Base-by-base conservation (phyloP, 306 rosid species). In the Notholithocarpus densiflorus region DNA sequence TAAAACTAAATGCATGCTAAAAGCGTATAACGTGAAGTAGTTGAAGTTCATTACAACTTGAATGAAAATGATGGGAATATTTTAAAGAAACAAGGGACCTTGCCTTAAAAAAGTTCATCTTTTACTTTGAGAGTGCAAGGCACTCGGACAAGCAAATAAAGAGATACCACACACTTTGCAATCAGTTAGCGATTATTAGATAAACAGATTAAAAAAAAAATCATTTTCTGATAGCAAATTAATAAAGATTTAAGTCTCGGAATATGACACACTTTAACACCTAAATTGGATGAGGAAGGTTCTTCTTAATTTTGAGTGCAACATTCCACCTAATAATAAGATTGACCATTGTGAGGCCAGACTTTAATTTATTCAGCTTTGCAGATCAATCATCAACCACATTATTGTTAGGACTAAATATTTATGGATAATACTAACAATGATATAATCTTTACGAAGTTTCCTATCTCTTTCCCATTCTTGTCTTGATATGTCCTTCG, bases 261-360 rank as follows among this genome's bases (percentile, higher is more conserved):
- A 24, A 21, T 37, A 40, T 75, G 71, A 75, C 68, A 75, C 68
- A 29, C 59, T 53, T 62, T 15, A 31, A 66, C 65, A n/a, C 55
- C 40, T 52, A 2, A 6, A 21, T 53, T 34, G 20, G 21, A 68
- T 8, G 19, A 20, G 59, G 24, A 18, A 6, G 12, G 3, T 59
- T 56, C 11, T 57, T 40, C 34, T 70, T 56, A 29, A 4, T 4
- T 29, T 11, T 43, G 71, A 78, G 31, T 70, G 60, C 59, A 78
- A 78, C 76, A 64, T 78, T 56, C 75, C 52, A 78, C 81, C 81
- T 40, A 70, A 70, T 57, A 14, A 20, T 15, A 0, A 56, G 43
- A 54, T 29, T 19, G 15, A n/a, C 19, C 15, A 48, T 48, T 48
- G 37, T 29, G 4, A 17, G 27, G 52, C 57, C 12, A 53, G n/a